Evolutionary conservation across 495 filamentous ascomycete species (phyloP), one percentile per base, ranked within the genome.

Genomic region (Xylaria venustula): DNA sequence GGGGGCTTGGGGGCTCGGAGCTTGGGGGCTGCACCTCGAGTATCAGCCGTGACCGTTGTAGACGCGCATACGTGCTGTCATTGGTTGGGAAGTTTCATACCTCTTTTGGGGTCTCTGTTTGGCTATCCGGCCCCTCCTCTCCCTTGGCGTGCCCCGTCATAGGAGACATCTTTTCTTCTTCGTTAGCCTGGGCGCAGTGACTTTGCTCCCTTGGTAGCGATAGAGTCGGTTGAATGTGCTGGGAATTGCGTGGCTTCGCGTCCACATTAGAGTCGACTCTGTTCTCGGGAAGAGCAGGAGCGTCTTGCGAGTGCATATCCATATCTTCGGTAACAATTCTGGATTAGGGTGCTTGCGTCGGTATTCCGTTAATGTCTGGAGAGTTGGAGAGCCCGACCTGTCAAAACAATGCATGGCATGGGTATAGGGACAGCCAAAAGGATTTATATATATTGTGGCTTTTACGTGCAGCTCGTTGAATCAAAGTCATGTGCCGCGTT

Each of bases 391-490:
- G 11, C 17, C 26, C 5, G 19, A 45, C 3, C 20, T 45, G 42
- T 45, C 19, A 4, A 23, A 5, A 34, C 30, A 34, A 34, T 34
- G 30, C 5, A 34, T 34, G 42, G n/a, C n/a, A 15, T 22, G 8
- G 40, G 40, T 23, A 20, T 25, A 12, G 41, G 26, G 22, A 45
- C 40, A 20, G 26, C 28, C 20, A 37, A 48, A 20, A 49, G 30
- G 30, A 40, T 25, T 19, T 14, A 55, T 5, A 42, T 23, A 22
- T 25, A 14, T 34, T 42, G 57, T 60, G 47, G 57, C 57, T 52
- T 60, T 47, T 19, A 22, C 17, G 26, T 60, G 57, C 57, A 60
- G 57, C 47, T 44, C 15, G 40, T 52, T 45, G 57, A 60, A 23
- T 60, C 47, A 52, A 44, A 34, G 50, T 41, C 48, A 28, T 44